These are phyloP conservation scores for Saprolegnia diclina DNA, from an alignment of 352 stramenopile species.

Conservation along the genomic window DNA sequence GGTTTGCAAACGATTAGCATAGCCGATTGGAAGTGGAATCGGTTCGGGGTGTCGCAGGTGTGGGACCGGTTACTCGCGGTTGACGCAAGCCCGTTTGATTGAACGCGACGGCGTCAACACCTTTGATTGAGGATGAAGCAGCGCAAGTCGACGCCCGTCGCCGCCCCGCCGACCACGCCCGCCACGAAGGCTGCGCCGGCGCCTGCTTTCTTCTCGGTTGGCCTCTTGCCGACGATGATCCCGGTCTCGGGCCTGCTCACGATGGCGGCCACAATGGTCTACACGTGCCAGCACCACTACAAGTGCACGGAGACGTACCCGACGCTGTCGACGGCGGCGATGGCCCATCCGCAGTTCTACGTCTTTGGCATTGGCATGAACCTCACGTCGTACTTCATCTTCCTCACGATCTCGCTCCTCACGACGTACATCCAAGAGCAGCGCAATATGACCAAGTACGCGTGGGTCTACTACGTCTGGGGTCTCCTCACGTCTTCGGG, in stretches of 20 bases:
- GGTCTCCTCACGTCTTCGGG: conserved; percentile 42
- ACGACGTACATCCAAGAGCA: conserved; percentile 14
- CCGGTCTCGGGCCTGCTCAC: conserved; percentile 62
- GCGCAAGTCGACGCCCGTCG: not conserved
- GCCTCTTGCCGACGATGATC: conserved; percentile 52
- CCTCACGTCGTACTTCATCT: conserved; percentile 67
- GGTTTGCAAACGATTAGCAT: not conserved
- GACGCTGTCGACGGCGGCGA: conserved; percentile 80
- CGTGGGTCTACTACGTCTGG: conserved; percentile 24
- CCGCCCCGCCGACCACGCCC: not conserved
- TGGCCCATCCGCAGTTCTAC: conserved; percentile 59
- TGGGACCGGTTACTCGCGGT: not conserved
- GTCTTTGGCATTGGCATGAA: conserved; percentile 77
- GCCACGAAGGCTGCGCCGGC: not conserved
- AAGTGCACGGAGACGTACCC: conserved; percentile 65
- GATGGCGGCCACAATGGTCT: conserved; percentile 60
- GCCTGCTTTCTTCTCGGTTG: conserved; percentile 2
- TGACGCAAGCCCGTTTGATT: not conserved
- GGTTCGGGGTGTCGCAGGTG: not conserved
- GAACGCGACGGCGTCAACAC: conserved; percentile 1
- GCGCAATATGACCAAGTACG: not conserved
- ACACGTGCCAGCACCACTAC: conserved; percentile 71
- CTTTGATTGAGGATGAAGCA: conserved; percentile 14
- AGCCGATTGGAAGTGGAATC: not conserved
- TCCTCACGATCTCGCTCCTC: conserved; percentile 32